Evolutionary conservation across 169 alveolate genomes (phyloP), one percentile per base, ranked within the genome.

Genomic region (Plasmodium ovale): DNA sequence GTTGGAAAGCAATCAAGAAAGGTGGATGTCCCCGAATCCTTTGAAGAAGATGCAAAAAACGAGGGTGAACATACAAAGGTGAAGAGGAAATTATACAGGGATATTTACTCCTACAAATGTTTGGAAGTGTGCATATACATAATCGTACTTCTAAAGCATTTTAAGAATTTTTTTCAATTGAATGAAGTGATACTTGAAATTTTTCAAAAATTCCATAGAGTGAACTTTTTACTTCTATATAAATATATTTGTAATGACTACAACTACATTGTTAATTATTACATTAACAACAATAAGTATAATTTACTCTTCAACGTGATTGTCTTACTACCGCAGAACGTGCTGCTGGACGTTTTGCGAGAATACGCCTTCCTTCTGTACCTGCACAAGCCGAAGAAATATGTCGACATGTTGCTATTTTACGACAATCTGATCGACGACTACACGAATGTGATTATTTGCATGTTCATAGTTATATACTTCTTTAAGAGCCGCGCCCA

Each of bases 241-340:
- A 85, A 85, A 85, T 85, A 37, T 51, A 68, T 85, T 62, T 68
- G 73, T 42, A 85, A 85, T 39, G 91, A 85, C 69, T 85, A 68
- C 62, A 85, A 68, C 39, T 85, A 69, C 49, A 70, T 85, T 27
- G 62, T 85, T 10, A 85, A 69, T 47, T 85, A 31, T 42, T 85
- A 70, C 39, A 70, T 85, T n/a, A 67, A 85, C 29, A 85, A 60
- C 33, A 85, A 85, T 85, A 85, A 85, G 27, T 85, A 37, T 71
- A 69, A 33, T 85, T 62, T 72, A 47, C 35, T 85, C 0, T 58
- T 85, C 58, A 85, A 85, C 35, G 54, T 85, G 47, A 53, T 85
- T 16, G 16, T 58, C 14, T 62, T 85, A 27, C 69, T 85, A n/a
- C 91, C 91, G 3, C 91, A 85, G 44, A 85, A 70, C 49, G 60